Base-by-base conservation (phyloP, 139 green algal species). In the Chlorella sp. region DNA sequence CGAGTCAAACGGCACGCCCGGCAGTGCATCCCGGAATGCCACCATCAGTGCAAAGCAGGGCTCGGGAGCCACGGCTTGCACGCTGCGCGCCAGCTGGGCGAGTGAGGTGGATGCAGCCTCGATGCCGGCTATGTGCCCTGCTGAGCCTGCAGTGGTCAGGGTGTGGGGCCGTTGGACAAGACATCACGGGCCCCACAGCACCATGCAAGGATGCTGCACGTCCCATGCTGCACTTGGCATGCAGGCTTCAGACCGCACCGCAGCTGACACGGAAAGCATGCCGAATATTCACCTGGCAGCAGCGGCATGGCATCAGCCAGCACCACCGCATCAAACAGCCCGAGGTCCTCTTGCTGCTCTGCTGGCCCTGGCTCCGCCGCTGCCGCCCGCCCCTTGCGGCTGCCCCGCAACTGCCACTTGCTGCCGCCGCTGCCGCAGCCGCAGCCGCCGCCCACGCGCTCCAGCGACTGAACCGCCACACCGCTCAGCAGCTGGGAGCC, bases 31-130 rank as follows among this genome's bases (percentile, higher is more conserved):
- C 7, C 3, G 1, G 15, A 71, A 82, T 1, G 76, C 57, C 20
- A 82, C 32, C 76, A 82, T 82, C 34, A 82, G 76, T 4, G 76
- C 76, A 12, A 82, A 82, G 60, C 76, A 82, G 28, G 76, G 76
- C 60, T 72, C 17, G 5, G 76, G 76, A 26, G 57, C 64, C 36
- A 47, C 76, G 34, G 56, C 76, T 34, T 71, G 57, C 76, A 82
- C 76, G 60, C 76, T 82, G 76, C 36, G 34, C 7, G 76, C 76
- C 76, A 82, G 60, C 57, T 82, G 76, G 20, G 76, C 76, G 36
- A 82, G 76, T 20, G 76, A 82, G 25, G 76, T 62, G 32, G 57
- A 26, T 12, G 13, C 25, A 3, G 56, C 47, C 26, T 72, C 76
- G 1, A 82, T 57, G 25, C 57, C 57, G 11, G 47, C 36, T 2